Evolutionary conservation across 2,329 filamentous ascomycete genomes (phyloP).

Genomic region (Colletotrichum sp.): DNA sequence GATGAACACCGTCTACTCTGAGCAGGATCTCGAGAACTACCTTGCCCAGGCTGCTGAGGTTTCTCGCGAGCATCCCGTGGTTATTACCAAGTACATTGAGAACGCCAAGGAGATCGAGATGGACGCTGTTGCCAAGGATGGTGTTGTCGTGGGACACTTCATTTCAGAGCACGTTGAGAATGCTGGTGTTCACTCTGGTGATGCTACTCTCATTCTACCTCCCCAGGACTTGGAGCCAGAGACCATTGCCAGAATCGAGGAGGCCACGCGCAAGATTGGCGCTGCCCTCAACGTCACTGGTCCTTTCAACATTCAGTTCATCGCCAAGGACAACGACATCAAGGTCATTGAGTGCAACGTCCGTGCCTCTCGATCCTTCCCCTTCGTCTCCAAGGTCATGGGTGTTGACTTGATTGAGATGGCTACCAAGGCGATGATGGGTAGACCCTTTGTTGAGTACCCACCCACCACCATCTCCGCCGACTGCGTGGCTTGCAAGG

Average conservation of each 20-base stretch:
- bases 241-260: slow-evolving; percentile 89
- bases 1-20: slow-evolving; percentile 99
- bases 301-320: slow-evolving; percentile 99
- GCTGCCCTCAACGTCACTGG: slow-evolving; percentile 94
- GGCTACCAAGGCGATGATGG: slow-evolving; percentile 97
- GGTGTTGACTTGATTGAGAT: slow-evolving; percentile 97
- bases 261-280: slow-evolving; percentile 94
- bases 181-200: slow-evolving; percentile 96
- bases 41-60: slow-evolving; percentile 91
- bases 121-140: slow-evolving; percentile 94
- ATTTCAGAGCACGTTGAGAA: slow-evolving; percentile 99
- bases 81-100: slow-evolving; percentile 99
- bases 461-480: slow-evolving; percentile 77
- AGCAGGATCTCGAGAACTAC: slow-evolving; percentile 88
- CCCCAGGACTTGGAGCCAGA: slow-evolving; percentile 91
- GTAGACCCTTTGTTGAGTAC: slow-evolving; percentile 81
- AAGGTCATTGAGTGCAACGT: slow-evolving; percentile 99
- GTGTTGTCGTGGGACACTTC: slow-evolving; percentile 91
- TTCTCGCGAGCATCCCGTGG: slow-evolving; percentile 92
- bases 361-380: slow-evolving; percentile 93
- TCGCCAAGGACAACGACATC: slow-evolving; percentile 99
- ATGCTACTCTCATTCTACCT: slow-evolving; percentile 92
- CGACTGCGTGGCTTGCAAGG: slow-evolving; percentile 94
- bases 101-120: slow-evolving; percentile 99
- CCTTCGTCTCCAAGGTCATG: slow-evolving; percentile 99